These are phyloP conservation scores for Cladobotryum protrusum DNA, from an alignment of 2,329 filamentous ascomycete species.

Conservation along the genomic window DNA sequence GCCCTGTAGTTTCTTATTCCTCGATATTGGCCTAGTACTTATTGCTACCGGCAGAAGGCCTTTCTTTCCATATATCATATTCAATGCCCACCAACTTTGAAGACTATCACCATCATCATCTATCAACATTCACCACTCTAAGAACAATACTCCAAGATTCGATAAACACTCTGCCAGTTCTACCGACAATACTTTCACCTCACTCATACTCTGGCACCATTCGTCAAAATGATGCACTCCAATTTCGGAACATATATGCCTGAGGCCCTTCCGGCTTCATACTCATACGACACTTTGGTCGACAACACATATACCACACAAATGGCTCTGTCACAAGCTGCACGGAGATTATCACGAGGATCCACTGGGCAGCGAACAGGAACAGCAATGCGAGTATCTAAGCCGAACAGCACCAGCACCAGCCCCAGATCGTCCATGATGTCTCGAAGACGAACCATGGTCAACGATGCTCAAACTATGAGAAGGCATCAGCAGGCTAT, in stretches of 20 bases:
- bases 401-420: conserved; percentile 62
- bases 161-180: background rate
- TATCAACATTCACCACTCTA: background rate
- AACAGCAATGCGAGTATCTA: conserved; percentile 53
- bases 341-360: conserved; percentile 42
- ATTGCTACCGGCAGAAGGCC: background rate
- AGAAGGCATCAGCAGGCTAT: conserved; percentile 42
- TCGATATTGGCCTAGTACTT: conserved; percentile 5
- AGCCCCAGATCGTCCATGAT: conserved; percentile 54
- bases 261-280: conserved; percentile 19
- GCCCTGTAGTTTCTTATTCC: conserved; percentile 8
- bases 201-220: background rate
- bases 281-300: conserved; percentile 35
- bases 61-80: conserved; percentile 4
- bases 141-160: background rate
- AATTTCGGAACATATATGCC: conserved; percentile 21
- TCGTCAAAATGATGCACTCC: conserved; percentile 27
- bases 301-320: conserved; percentile 47
- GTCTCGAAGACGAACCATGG: conserved; percentile 50
- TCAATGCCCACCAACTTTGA: background rate
- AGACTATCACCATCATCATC: background rate
- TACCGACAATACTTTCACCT: background rate
- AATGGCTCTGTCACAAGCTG: conserved; percentile 40
- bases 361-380: conserved; percentile 45
- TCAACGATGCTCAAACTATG: conserved; percentile 43